phyloP scores from a whole-genome alignment of 2,329 filamentous ascomycete species.

The Aspergillus novoparasiticus region DNA sequence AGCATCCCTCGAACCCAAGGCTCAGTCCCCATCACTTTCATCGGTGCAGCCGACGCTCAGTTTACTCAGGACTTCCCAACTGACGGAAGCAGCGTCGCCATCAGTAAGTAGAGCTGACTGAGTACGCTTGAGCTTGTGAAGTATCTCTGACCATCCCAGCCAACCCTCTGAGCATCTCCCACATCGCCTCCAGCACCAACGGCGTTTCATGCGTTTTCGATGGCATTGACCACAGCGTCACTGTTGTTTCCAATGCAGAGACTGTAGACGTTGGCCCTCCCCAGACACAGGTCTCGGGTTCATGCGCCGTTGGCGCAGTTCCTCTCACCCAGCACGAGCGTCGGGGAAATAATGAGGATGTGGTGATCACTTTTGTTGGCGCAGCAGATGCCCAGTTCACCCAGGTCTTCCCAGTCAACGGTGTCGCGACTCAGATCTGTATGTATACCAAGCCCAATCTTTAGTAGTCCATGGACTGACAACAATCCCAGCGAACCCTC shows the following conservation, averaged over 20 bases:
- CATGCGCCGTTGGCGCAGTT: slow-evolving; percentile 10
- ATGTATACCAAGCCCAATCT: not conserved
- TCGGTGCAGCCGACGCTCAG: slow-evolving; percentile 24
- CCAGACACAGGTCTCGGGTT: slow-evolving; percentile 25
- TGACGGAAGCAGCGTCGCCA: slow-evolving; percentile 17
- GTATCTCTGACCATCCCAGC: slow-evolving; percentile 7
- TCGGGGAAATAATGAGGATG: not conserved
- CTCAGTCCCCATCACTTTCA: slow-evolving; percentile 18
- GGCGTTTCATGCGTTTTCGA: slow-evolving; percentile 23
- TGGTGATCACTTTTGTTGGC: slow-evolving; percentile 23
- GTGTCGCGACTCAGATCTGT: slow-evolving; percentile 19
- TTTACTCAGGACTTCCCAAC: slow-evolving; percentile 23
- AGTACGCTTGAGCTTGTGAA: not conserved
- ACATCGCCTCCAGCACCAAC: slow-evolving; percentile 15
- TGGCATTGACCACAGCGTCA: slow-evolving; percentile 23
- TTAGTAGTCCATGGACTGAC: not conserved
- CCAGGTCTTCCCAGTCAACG: slow-evolving; percentile 21
- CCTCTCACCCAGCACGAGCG: not conserved
- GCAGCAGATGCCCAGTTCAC: slow-evolving; percentile 23
- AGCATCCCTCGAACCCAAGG: not conserved
- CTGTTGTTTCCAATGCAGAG: slow-evolving; percentile 13
- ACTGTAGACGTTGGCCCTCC: slow-evolving; percentile 28
- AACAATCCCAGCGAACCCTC: slow-evolving; percentile 14
- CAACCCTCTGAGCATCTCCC: slow-evolving; percentile 26
- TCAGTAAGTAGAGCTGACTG: slow-evolving; percentile 13